Evolutionary conservation across 2,329 filamentous ascomycete genomes (phyloP).

Genomic region (Colletotrichum acutatum): DNA sequence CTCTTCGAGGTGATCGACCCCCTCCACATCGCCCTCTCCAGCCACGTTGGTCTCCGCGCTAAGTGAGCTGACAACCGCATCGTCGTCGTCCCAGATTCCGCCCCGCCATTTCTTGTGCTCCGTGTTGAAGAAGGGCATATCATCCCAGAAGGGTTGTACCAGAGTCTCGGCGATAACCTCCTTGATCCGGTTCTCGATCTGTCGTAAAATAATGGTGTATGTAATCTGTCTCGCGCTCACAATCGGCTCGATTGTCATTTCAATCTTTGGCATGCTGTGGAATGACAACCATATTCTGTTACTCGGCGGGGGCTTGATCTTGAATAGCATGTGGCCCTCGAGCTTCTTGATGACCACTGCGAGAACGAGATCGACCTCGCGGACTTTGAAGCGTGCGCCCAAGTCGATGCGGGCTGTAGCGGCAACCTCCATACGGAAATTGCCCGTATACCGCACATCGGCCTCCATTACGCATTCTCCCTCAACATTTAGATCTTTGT

Average conservation of each 20-base stretch:
- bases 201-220: slow-evolving; percentile 88
- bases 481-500: slow-evolving; percentile 91
- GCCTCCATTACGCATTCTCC: slow-evolving; percentile 89
- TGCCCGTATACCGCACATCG: slow-evolving; percentile 89
- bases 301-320: slow-evolving; percentile 93
- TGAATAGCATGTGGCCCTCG: slow-evolving; percentile 85
- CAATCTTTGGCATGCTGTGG: slow-evolving; percentile 91
- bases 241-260: slow-evolving; percentile 93
- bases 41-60: slow-evolving; percentile 52
- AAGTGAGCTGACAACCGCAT: slow-evolving; percentile 52
- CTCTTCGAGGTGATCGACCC: slow-evolving; percentile 58
- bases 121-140: slow-evolving; percentile 90
- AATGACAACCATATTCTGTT: slow-evolving; percentile 98
- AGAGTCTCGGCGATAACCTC: slow-evolving; percentile 93
- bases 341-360: slow-evolving; percentile 87
- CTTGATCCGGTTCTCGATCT: slow-evolving; percentile 94
- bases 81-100: slow-evolving; percentile 78
- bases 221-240: slow-evolving; percentile 96
- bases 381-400: slow-evolving; percentile 86
- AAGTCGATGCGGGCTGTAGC: slow-evolving; percentile 94
- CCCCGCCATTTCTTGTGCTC: slow-evolving; percentile 82
- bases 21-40: slow-evolving; percentile 59
- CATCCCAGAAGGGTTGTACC: slow-evolving; percentile 95
- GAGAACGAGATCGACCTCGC: slow-evolving; percentile 89
- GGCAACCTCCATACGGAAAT: slow-evolving; percentile 88